Evolutionary conservation across 306 rosid genomes (phyloP).

Genomic region (Nissolia schottii): DNA sequence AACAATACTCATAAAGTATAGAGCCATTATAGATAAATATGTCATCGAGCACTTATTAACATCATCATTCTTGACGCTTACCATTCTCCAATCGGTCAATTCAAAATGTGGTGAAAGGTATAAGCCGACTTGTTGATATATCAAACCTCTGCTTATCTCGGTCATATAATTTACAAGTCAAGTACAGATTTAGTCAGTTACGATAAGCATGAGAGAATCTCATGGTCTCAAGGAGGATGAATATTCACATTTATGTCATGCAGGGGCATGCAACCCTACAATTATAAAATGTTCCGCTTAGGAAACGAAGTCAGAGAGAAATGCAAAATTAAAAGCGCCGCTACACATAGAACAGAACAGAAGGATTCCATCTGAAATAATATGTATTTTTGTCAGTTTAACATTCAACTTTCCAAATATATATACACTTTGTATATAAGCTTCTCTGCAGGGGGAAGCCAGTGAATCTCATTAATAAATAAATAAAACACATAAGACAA

Average conservation of each 20-base stretch:
- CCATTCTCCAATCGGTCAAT: too few relatives aligned
- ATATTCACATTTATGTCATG: neutral
- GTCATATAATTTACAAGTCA: too few relatives aligned
- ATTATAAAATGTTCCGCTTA: neutral
- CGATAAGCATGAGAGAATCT: neutral
- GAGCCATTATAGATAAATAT: too few relatives aligned
- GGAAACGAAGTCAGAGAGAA: neutral
- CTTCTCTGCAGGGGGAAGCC: neutral
- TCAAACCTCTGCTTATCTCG: too few relatives aligned
- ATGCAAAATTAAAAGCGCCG: neutral
- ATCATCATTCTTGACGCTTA: too few relatives aligned
- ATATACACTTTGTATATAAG: neutral
- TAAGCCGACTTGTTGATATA: too few relatives aligned
- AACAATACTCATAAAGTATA: too few relatives aligned
- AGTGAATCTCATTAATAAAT: constrained; percentile 23
- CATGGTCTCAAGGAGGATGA: neutral
- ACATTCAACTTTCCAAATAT: constrained; percentile 7
- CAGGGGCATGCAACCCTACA: neutral
- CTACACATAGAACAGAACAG: neutral
- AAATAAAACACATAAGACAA: neutral
- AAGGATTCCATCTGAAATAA: neutral
- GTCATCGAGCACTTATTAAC: too few relatives aligned
- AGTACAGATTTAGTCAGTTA: too few relatives aligned
- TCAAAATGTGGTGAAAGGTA: too few relatives aligned
- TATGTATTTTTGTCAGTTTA: neutral